A percentile compares a stretch with the other conserved stretches of the same genome.
Conservation (phyloP, 2,329 filamentous ascomycete genomes). For the Alternaria triticina region DNA sequence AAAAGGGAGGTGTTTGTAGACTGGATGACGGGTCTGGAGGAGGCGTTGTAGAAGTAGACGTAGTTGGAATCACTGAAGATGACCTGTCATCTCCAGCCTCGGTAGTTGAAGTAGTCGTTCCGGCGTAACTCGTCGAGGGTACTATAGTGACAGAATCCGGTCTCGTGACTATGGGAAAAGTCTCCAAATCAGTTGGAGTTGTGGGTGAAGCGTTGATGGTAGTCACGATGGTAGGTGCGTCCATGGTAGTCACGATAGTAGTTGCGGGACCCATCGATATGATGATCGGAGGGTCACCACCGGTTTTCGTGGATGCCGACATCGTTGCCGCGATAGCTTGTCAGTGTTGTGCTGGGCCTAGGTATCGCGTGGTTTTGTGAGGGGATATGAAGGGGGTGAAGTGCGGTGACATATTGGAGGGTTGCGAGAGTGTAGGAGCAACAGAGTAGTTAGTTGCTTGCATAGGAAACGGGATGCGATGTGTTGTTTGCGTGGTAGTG, state of each 20-base stretch:
- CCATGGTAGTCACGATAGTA: background rate
- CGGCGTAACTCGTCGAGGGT: background rate
- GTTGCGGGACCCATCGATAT: constrained; percentile 4
- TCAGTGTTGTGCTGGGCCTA: background rate
- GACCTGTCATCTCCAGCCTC: background rate
- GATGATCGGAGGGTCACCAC: background rate
- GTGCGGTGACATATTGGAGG: background rate
- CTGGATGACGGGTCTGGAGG: background rate
- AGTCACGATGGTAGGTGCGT: background rate
- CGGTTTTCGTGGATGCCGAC: background rate
- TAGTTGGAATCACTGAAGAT: background rate
- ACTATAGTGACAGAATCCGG: background rate
- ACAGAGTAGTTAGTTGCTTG: background rate
- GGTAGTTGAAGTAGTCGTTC: background rate
- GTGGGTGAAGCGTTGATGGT: background rate
- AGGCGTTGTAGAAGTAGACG: background rate
- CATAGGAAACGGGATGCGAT: background rate
- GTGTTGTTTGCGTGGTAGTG: background rate
- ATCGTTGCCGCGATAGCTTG: background rate
- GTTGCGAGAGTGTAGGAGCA: background rate
- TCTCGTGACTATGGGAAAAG: background rate
- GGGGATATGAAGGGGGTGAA: background rate
- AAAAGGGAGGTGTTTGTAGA: background rate
- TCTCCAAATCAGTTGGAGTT: background rate
- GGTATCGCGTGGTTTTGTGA: background rate